These are phyloP conservation scores for Neocatenulostroma microsporum DNA, from an alignment of 2,329 filamentous ascomycete species.

Conservation along the genomic window DNA sequence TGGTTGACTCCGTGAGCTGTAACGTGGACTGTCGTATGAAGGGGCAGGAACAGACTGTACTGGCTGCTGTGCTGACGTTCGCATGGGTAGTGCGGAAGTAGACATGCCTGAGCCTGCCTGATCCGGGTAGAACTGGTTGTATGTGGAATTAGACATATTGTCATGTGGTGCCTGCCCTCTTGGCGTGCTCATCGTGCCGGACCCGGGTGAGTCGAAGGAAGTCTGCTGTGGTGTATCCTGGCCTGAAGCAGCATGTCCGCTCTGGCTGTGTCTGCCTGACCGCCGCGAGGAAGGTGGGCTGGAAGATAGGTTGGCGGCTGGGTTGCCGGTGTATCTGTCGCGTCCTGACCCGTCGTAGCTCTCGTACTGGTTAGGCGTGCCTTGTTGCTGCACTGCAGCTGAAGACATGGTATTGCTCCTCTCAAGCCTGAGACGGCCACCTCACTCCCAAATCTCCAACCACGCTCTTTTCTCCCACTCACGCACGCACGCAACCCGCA, in stretches of 20 bases:
- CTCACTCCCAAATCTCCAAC: too few species aligned
- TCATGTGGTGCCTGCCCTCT: slow-evolving; percentile 36
- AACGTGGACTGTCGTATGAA: slow-evolving; percentile 19
- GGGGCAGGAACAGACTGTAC: slow-evolving; percentile 15
- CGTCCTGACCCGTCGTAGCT: slow-evolving; percentile 17
- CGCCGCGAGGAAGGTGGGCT: slow-evolving; percentile 30
- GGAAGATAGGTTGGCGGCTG: slow-evolving; percentile 16
- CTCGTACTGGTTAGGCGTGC: slow-evolving; percentile 21
- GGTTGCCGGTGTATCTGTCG: slow-evolving; percentile 15
- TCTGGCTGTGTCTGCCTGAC: slow-evolving; percentile 29
- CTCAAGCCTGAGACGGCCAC: background rate
- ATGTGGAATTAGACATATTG: slow-evolving; percentile 67
- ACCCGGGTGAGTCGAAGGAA: slow-evolving; percentile 28
- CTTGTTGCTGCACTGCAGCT: slow-evolving; percentile 25
- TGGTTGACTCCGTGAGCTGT: slow-evolving; percentile 22
- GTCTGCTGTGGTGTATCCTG: slow-evolving; percentile 30
- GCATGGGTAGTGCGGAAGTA: slow-evolving; percentile 18
- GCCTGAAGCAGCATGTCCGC: slow-evolving; percentile 36
- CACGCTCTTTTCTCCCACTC: too few species aligned
- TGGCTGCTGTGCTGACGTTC: slow-evolving; percentile 18
- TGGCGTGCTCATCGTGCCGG: slow-evolving; percentile 39
- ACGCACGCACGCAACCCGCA: too few species aligned
- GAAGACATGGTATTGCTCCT: slow-evolving; percentile 22
- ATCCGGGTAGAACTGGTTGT: slow-evolving; percentile 54
- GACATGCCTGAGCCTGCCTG: slow-evolving; percentile 13